A percentile compares a stretch with the other conserved stretches of the same genome.
Conservation (phyloP, 2,329 filamentous ascomycete species). For the Ophiocordyceps sinensis region DNA sequence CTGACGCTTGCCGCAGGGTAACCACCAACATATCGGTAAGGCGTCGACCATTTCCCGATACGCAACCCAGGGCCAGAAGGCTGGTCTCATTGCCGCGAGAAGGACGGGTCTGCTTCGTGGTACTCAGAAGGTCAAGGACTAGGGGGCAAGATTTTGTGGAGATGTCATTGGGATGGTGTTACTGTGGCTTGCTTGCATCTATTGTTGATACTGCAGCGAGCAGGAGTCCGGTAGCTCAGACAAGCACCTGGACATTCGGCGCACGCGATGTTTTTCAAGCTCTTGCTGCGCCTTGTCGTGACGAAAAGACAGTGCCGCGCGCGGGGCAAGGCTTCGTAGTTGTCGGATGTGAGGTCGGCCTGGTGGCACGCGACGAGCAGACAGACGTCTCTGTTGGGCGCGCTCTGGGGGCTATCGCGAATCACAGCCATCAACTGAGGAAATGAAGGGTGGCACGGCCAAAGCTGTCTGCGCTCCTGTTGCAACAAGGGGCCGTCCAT, state of each 20-base stretch:
- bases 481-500: no score
- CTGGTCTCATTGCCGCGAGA: slow-evolving; percentile 98
- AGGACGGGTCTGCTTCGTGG: slow-evolving; percentile 99
- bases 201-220: slow-evolving; percentile 34
- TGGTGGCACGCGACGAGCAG: no score
- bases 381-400: no score
- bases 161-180: slow-evolving; percentile 51
- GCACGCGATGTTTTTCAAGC: slow-evolving; percentile 23
- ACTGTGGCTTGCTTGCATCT: slow-evolving; percentile 46
- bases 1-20: slow-evolving; percentile 55
- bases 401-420: no score
- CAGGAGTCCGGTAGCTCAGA: slow-evolving; percentile 32
- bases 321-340: neutral
- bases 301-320: neutral
- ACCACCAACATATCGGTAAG: slow-evolving; percentile 99
- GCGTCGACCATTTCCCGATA: slow-evolving; percentile 98
- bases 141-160: slow-evolving; percentile 37
- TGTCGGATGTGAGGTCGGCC: neutral
- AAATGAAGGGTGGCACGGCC: no score
- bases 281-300: slow-evolving; percentile 1
- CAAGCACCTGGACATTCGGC: slow-evolving; percentile 35
- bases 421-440: no score
- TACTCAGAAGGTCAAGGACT: slow-evolving; percentile 99
- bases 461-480: no score
- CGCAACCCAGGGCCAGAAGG: slow-evolving; percentile 97